Base-by-base conservation (phyloP, 768 basidiomycete genomes). In the Agaricus bisporus region DNA sequence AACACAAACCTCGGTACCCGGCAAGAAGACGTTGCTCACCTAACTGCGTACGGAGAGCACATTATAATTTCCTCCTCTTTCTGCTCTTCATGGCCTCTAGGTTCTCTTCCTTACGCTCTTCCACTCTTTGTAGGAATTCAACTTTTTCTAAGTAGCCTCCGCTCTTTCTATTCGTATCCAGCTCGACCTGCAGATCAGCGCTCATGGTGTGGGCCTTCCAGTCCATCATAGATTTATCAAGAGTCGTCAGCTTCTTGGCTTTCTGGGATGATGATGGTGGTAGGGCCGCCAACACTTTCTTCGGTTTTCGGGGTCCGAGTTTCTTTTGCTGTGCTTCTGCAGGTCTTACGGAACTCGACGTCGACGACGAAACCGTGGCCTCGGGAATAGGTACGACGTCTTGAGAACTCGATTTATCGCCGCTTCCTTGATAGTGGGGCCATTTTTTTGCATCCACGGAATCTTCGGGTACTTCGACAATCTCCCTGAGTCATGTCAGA, bases 211-310 rank as follows among this genome's bases (percentile, higher is more conserved):
- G 89, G 0, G 80, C 67, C 26, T 76, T 75, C 91, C 91, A 94
- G 63, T 94, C 91, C 79, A 94, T 82, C 11, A 86, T 82, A 0
- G 88, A 90, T 65, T 92, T 93, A 57, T 91, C 89, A 12, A 94
- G 73, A 22, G 89, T 92, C 20, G 86, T 83, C 7, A 94, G 73
- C 67, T 88, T 92, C 65, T 86, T 89, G 1, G 82, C 72, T 61
- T 85, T 89, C 28, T 54, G 53, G 9, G 50, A 49, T 0, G 73
- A 56, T 7, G 71, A 57, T 11, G 70, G 70, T 0, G 86, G 86
- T 29, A 86, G 65, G 12, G 78, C 67, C 0, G 78, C 74, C 6
- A 91, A 73, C 2, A 72, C 66, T 0, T 74, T 74, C 62, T 82
- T 85, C 1, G 86, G 70, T 61, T 83, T 89, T 17, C 86, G 82